Evolutionary conservation across 2,329 filamentous ascomycete genomes (phyloP).

Genomic region (Fusarium sp.): DNA sequence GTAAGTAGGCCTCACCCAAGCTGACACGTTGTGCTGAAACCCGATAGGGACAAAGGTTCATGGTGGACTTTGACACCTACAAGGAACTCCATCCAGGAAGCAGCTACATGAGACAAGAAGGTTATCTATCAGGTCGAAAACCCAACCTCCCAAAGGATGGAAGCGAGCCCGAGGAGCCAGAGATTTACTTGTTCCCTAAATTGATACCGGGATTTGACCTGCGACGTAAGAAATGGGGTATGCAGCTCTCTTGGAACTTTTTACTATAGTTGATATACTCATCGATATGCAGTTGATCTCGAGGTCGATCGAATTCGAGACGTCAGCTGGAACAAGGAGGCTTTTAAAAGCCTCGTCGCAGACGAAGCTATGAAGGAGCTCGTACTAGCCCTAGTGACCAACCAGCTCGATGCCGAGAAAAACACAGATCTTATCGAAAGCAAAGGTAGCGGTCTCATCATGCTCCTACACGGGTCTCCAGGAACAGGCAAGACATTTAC

Average conservation of each 20-base stretch:
- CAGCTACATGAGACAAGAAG: background rate
- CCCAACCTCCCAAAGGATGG: background rate
- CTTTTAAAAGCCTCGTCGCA: background rate
- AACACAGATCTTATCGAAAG: conserved; percentile 19
- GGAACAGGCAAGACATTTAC: conserved; percentile 27
- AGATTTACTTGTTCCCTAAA: conserved; percentile 8
- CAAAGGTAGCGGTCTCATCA: conserved; percentile 8
- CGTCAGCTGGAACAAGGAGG: background rate
- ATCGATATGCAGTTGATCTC: background rate
- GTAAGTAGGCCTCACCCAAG: background rate
- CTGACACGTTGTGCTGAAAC: background rate
- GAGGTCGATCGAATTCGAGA: conserved; percentile 5
- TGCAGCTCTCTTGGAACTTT: rapidly evolving
- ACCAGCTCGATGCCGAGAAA: conserved; percentile 6
- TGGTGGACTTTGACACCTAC: conserved; percentile 12
- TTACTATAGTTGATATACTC: rapidly evolving
- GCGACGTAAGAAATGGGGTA: conserved; percentile 13
- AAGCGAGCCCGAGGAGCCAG: background rate
- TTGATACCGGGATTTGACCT: conserved; percentile 1
- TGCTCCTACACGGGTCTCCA: background rate
- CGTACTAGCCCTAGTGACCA: conserved; percentile 1
- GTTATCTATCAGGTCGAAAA: background rate
- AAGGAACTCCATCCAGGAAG: conserved; percentile 4
- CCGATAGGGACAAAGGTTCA: conserved; percentile 12
- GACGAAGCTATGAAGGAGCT: conserved; percentile 15